phyloP scores from a whole-genome alignment of 2,329 filamentous ascomycete species.

The Fusarium vanettenii region DNA sequence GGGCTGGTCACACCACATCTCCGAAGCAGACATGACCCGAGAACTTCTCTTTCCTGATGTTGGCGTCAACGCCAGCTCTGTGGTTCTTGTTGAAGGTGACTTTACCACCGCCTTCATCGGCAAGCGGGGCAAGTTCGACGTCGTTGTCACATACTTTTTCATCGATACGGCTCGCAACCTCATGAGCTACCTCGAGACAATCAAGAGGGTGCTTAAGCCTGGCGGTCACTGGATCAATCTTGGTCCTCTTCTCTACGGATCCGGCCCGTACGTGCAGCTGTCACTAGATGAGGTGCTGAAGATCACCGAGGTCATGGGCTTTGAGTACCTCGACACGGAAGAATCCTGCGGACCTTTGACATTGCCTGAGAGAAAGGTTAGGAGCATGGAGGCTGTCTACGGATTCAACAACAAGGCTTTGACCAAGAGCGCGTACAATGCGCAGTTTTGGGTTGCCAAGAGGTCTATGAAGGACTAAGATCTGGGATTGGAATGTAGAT shows the following conservation, averaged over 20 bases:
- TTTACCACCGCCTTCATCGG: conserved; percentile 58
- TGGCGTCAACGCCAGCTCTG: conserved; percentile 46
- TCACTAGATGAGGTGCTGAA: conserved; percentile 64
- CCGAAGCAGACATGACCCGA: conserved; percentile 59
- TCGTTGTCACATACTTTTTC: conserved; percentile 68
- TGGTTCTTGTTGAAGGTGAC: conserved; percentile 66
- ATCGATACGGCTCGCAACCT: conserved; percentile 70
- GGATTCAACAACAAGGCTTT: conserved; percentile 62
- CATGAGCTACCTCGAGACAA: conserved; percentile 65
- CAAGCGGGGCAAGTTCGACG: conserved; percentile 54
- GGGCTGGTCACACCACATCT: conserved; percentile 66
- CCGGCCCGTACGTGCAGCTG: conserved; percentile 65
- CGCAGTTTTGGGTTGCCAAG: conserved; percentile 65
- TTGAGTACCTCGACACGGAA: conserved; percentile 59
- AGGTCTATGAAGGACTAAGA: conserved; percentile 19
- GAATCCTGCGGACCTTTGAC: conserved; percentile 56
- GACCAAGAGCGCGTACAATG: conserved; percentile 64
- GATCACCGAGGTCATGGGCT: conserved; percentile 62
- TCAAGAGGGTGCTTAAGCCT: conserved; percentile 57
- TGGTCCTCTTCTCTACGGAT: conserved; percentile 66
- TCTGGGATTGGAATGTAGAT: neutral
- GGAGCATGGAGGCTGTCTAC: conserved; percentile 62
- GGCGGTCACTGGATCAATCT: conserved; percentile 68
- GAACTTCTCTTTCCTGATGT: conserved; percentile 58
- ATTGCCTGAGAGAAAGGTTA: conserved; percentile 54